A percentile compares a stretch with the other conserved stretches of the same genome.
These are phyloP conservation scores for Grosmannia penicillata DNA, from an alignment of 2,329 filamentous ascomycete species.

Conservation along the genomic window DNA sequence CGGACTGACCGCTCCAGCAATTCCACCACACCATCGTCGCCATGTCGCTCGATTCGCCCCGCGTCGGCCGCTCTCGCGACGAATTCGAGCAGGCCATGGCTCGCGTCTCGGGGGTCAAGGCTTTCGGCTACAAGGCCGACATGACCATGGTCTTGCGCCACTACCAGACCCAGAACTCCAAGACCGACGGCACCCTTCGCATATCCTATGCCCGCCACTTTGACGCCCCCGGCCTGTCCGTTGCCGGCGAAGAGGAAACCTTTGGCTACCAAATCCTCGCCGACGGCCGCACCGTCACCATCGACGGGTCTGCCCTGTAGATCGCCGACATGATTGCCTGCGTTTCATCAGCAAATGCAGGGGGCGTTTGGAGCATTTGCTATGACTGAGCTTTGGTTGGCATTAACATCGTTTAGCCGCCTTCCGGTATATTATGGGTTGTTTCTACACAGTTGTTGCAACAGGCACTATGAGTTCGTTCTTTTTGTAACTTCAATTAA, in stretches of 20 bases:
- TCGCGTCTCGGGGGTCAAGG: slow-evolving; percentile 3
- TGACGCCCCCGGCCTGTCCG: not conserved
- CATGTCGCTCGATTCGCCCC: slow-evolving; percentile 3
- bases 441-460: too few relatives aligned
- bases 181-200: slow-evolving; percentile 7
- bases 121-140: slow-evolving; percentile 5
- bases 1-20: too few relatives aligned
- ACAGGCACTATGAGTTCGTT: too few relatives aligned
- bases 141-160: slow-evolving; percentile 7
- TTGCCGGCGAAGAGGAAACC: not conserved
- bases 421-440: too few relatives aligned
- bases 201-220: slow-evolving; percentile 7
- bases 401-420: too few relatives aligned
- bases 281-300: slow-evolving; percentile 4
- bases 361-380: too few relatives aligned
- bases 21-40: slow-evolving; percentile 9
- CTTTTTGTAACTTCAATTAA: too few relatives aligned
- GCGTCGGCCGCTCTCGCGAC: not conserved
- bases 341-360: too few relatives aligned
- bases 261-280: slow-evolving; percentile 3
- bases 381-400: too few relatives aligned
- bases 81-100: slow-evolving; percentile 3
- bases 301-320: not conserved
- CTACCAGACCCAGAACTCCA: not conserved
- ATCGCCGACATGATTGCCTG: too few relatives aligned